Evolutionary conservation across 441 rosid species (phyloP), one percentile per base, ranked within the genome.

Genomic region (Daphne laureola): DNA sequence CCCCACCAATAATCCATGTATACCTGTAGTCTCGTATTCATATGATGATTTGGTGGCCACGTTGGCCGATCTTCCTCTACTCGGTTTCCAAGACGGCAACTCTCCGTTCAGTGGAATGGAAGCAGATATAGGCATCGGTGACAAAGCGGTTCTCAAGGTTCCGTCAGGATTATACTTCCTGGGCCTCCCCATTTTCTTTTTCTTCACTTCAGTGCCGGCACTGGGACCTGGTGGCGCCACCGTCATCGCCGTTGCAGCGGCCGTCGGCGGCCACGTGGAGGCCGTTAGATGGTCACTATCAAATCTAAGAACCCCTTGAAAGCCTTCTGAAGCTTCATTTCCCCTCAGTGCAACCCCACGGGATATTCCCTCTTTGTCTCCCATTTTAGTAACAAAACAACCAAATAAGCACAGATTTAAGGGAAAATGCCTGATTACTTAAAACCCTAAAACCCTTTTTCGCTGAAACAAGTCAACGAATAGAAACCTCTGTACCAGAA

Each of bases 101-200:
- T 73, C 87, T 16, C 86, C 78, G 0, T 76, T 11, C 64, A 87
- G 54, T 3, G 97, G 98, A 56, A 89, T 68, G 13, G 91, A 79
- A 1, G 91, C 65, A 1, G 91, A 81, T 53, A 84, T 77, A 16
- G 91, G 87, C 87, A 79, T 84, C 3, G 91, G 85, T 21, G 87
- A 84, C 21, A 81, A 70, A 17, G 85, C 66, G 55, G 58, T 46
- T 9, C 76, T 61, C 50, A 74, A 46, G 5, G 64, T 58, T 40
- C 87, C 83, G 43, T 81, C 87, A 2, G 85, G 75, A 21, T 72
- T 72, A 56, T 77, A 79, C 74, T 84, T 84, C 52, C 83, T 81
- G 4, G 87, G 87, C 46, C 91, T 70, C 8, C 91, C 87, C 68
- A 87, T 69, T 70, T 79, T 81, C 38, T 31, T 31, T 72, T 79